These are phyloP conservation scores for Sphagnum magellanicum DNA, from an alignment of 228 moss, liverwort and hornwort genomes.

Conservation along the genomic window DNA sequence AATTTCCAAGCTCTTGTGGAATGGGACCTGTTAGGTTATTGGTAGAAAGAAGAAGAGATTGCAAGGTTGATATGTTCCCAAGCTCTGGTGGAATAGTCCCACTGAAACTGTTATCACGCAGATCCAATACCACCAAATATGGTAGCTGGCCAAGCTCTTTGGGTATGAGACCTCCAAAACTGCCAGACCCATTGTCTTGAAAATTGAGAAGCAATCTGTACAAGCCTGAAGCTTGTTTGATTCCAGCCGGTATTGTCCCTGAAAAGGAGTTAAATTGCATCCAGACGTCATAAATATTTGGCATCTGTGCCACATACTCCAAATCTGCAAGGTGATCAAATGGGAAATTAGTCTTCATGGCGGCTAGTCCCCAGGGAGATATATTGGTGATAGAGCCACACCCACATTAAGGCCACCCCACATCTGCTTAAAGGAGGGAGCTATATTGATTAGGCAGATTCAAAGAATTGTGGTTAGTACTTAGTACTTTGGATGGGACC, in stretches of 20 bases:
- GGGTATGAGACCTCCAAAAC: constrained; percentile 33
- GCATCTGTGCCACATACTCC: constrained; percentile 6
- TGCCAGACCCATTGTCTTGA: constrained; percentile 2
- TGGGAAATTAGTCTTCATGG: too few species aligned
- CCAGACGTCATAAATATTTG: neutral
- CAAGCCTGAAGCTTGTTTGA: constrained; percentile 4
- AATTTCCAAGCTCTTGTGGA: constrained; percentile 22
- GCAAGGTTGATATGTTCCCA: constrained; percentile 25
- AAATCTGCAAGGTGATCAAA: neutral
- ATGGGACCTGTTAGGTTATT: constrained; percentile 34
- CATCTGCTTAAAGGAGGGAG: too few species aligned
- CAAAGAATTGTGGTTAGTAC: too few species aligned
- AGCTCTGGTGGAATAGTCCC: constrained; percentile 42
- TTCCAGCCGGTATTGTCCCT: constrained; percentile 12
- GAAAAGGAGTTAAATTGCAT: constrained; percentile 11
- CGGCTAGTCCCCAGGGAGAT: too few species aligned
- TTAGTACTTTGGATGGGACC: too few species aligned
- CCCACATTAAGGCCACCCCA: too few species aligned
- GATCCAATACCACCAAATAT: constrained; percentile 23
- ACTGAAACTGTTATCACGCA: constrained; percentile 38
- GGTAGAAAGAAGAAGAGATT: constrained; percentile 21
- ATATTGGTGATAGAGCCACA: too few species aligned
- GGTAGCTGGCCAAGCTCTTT: constrained; percentile 41
- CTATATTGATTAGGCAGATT: too few species aligned
- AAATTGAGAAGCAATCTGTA: neutral